Evolutionary conservation across 495 filamentous ascomycete species (phyloP), one percentile per base, ranked within the genome.

Genomic region (Aspergillus biplanus): DNA sequence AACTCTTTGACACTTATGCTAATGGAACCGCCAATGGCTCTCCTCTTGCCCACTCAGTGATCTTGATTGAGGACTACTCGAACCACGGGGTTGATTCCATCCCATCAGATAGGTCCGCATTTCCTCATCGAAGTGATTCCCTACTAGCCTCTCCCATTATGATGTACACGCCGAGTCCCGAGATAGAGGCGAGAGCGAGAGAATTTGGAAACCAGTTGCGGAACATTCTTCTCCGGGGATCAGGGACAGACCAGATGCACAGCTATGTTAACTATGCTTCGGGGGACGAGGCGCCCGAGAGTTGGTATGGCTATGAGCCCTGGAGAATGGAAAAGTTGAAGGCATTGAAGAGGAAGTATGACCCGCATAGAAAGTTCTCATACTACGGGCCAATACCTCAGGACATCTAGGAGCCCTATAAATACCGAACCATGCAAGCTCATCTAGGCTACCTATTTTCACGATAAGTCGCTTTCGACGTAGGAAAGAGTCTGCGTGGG

Each of bases 261-360:
- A 69, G 69, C 1, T 85, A 86, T 66, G 73, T 81, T 12, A 85
- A 85, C 62, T 84, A 85, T 67, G 81, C 80, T 6, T 55, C 64
- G 15, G 79, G 76, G 2, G 63, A 77, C 18, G 82, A 86, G 68
- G 61, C 56, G 3, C 56, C 70, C 3, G 65, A 78, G 58, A 64
- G 67, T 0, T 52, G 79, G 56, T 85, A 85, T 67, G 81, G 82
- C 27, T 81, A 76, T 71, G 82, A 83, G 32, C 35, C 65, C n/a
- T 81, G 77, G 80, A 67, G 81, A 33, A 60, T 78, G 44, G 67
- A 59, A 16, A 54, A 39, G n/a, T 42, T 62, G 18, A 37, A 58
- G 16, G 37, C 58, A 37, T 35, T 66, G 48, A 66, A 66, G 59
- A 50, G 33, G 39, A 58, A 34, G 27, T 65, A 65, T 44, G 63